A percentile compares a stretch with the other conserved stretches of the same genome.
These are phyloP conservation scores for Pyrenochaeta sp. DNA, from an alignment of 2,329 filamentous ascomycete genomes.

Conservation along the genomic window DNA sequence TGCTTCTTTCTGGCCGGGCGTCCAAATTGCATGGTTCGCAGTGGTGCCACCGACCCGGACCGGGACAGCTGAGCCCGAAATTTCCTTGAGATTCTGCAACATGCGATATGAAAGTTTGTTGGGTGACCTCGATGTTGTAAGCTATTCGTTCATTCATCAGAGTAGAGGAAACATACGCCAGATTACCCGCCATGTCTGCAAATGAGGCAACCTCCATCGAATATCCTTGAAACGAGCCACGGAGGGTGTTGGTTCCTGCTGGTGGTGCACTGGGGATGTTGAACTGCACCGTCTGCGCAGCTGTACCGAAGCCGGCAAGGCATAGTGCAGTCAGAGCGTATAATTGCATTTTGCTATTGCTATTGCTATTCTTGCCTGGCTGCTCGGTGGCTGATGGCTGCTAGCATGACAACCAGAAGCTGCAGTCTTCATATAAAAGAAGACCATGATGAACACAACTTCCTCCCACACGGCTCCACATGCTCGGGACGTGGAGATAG, in stretches of 20 bases:
- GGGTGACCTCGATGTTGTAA: conserved; percentile 7
- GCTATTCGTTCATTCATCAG: not conserved
- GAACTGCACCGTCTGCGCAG: not conserved
- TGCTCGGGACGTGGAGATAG: too few species aligned
- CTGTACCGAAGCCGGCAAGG: too few species aligned
- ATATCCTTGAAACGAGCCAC: conserved; percentile 20
- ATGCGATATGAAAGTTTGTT: conserved; percentile 26
- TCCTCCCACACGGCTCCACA: too few species aligned
- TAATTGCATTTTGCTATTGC: too few species aligned
- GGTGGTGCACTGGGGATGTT: conserved; percentile 13
- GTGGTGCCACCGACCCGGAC: conserved; percentile 2
- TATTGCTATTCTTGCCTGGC: too few species aligned
- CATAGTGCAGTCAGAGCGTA: too few species aligned
- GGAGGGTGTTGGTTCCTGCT: conserved; percentile 12
- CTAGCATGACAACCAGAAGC: too few species aligned
- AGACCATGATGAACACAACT: too few species aligned
- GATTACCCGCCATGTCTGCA: conserved; percentile 18
- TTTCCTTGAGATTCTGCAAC: conserved; percentile 24
- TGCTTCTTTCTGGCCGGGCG: conserved; percentile 16
- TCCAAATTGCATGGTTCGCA: conserved; percentile 20
- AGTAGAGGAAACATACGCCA: conserved; percentile 9
- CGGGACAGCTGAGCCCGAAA: conserved; percentile 15
- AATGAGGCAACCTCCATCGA: conserved; percentile 26
- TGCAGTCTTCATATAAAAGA: too few species aligned
- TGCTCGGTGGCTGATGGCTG: too few species aligned